These are phyloP conservation scores for Sanghuangporus weigelae DNA, from an alignment of 1,284 basidiomycete genomes.

Conservation along the genomic window DNA sequence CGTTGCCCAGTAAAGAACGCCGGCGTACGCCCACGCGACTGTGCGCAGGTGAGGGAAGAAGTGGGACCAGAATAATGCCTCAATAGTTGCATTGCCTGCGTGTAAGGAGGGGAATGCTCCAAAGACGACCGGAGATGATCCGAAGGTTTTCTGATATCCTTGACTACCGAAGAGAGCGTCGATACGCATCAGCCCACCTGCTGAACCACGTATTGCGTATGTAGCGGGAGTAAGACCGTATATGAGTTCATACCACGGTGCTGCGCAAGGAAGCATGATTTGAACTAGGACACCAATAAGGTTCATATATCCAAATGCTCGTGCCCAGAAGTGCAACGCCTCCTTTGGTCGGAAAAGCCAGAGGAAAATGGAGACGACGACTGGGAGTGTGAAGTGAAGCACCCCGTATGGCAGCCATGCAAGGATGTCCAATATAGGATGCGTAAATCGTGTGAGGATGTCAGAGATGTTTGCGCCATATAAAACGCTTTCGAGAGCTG, in stretches of 20 bases:
- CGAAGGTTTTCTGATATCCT: constrained; percentile 83
- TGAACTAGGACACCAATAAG: constrained; percentile 86
- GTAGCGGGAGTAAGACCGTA: constrained; percentile 94
- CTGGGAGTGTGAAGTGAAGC: constrained; percentile 82
- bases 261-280: constrained; percentile 87
- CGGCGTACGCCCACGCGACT: constrained; percentile 81
- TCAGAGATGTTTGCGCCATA: constrained; percentile 98
- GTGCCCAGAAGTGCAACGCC: constrained; percentile 81
- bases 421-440: constrained; percentile 86
- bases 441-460: constrained; percentile 90
- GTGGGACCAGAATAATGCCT: constrained; percentile 90
- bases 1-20: constrained; percentile 94
- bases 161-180: constrained; percentile 80
- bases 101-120: constrained; percentile 97
- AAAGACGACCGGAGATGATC: constrained; percentile 89
- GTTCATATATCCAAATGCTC: constrained; percentile 93
- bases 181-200: constrained; percentile 90
- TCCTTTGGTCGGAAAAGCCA: constrained; percentile 80
- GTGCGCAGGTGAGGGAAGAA: constrained; percentile 76
- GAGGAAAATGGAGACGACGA: constrained; percentile 72
- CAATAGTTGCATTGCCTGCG: constrained; percentile 86
- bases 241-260: constrained; percentile 98
- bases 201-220: constrained; percentile 88
- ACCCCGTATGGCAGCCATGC: constrained; percentile 98
- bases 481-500: constrained; percentile 89